Evolutionary conservation across 2,329 filamentous ascomycete species (phyloP).

Genomic region (Botrytis hyacinthi): DNA sequence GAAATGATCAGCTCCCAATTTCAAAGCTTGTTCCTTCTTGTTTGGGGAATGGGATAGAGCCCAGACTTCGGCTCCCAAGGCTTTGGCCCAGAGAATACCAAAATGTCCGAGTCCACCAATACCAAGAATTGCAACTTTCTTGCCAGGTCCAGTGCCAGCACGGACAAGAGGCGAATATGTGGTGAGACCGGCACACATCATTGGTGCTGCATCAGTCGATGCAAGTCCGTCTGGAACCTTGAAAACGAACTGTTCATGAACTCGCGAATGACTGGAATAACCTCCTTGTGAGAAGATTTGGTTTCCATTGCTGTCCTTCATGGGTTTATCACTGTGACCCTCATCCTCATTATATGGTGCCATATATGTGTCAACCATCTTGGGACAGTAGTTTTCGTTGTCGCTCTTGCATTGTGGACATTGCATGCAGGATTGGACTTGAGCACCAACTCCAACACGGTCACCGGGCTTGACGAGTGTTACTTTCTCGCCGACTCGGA

Average conservation of each 20-base stretch:
- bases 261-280: conserved; percentile 49
- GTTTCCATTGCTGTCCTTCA: conserved; percentile 19
- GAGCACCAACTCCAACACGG: conserved; percentile 53
- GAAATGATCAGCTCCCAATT: conserved; percentile 59
- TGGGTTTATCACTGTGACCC: conserved; percentile 17
- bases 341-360: conserved; percentile 28
- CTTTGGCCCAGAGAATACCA: conserved; percentile 67
- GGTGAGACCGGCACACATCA: conserved; percentile 77
- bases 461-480: conserved; percentile 52
- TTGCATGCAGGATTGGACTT: conserved; percentile 47
- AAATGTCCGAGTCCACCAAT: conserved; percentile 70
- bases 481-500: conserved; percentile 60
- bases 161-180: conserved; percentile 67
- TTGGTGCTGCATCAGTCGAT: conserved; percentile 56
- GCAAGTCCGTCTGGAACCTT: conserved; percentile 54
- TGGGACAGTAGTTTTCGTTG: conserved; percentile 36
- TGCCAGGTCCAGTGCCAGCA: conserved; percentile 67
- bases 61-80: conserved; percentile 64
- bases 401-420: conserved; percentile 51
- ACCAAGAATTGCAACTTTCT: conserved; percentile 66
- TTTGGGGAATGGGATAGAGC: conserved; percentile 59
- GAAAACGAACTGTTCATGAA: conserved; percentile 57
- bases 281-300: conserved; percentile 50
- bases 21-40: conserved; percentile 59
- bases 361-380: conserved; percentile 31